Percentiles rank a stretch among this genome's conserved stretches.
phyloP scores from a whole-genome alignment of 306 rosid genomes.

The Castanea crenata region DNA sequence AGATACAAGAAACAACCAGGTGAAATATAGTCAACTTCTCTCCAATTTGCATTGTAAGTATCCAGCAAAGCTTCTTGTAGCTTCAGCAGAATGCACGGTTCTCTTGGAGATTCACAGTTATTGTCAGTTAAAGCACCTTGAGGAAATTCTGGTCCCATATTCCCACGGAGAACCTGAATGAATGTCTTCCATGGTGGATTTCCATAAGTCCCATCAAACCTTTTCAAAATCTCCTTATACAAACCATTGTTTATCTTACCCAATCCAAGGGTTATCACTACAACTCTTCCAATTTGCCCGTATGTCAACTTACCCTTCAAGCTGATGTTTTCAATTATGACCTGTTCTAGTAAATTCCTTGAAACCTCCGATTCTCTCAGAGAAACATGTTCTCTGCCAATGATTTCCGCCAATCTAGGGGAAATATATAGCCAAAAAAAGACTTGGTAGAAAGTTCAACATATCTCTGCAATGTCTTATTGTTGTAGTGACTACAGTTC shows the following conservation, averaged over 20 bases:
- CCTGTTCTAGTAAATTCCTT: constrained; percentile 22
- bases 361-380: constrained; percentile 37
- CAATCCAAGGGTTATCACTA: constrained; percentile 45
- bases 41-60: constrained; percentile 42
- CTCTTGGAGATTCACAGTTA: neutral
- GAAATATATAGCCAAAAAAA: constrained; percentile 26
- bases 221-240: constrained; percentile 5
- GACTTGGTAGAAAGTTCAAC: constrained; percentile 18
- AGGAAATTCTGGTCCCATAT: neutral
- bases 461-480: constrained; percentile 14
- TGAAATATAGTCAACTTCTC: constrained; percentile 37
- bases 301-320: constrained; percentile 18
- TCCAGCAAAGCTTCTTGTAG: constrained; percentile 36
- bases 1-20: constrained; percentile 70
- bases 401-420: constrained; percentile 43
- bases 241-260: constrained; percentile 23
- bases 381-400: constrained; percentile 33
- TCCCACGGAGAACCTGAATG: constrained; percentile 22
- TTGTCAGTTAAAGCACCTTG: neutral
- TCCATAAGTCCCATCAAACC: constrained; percentile 8
- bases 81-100: neutral
- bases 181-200: constrained; percentile 45
- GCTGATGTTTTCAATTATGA: constrained; percentile 25
- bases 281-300: constrained; percentile 53
- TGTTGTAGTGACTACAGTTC: neutral